Conservation (phyloP, 225 moss, liverwort and hornwort genomes). For the Sphagnum tenellum region DNA sequence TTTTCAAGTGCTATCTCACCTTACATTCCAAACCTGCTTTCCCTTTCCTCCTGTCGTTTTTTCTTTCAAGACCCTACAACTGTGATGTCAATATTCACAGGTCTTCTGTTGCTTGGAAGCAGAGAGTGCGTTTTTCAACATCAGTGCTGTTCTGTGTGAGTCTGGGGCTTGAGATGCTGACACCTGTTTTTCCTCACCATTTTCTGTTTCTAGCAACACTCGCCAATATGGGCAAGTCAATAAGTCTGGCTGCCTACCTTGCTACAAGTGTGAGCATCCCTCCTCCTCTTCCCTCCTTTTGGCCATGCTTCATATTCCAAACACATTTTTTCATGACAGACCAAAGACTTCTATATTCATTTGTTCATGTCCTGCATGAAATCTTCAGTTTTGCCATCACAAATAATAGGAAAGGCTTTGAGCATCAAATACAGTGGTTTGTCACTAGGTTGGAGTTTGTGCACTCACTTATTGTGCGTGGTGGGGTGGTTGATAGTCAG, state of each 20-base stretch:
- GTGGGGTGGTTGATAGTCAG: slow-evolving; percentile 39
- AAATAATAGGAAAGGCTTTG: neutral
- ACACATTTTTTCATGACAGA: too few relatives aligned
- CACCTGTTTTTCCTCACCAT: slow-evolving; percentile 62
- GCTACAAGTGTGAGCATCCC: slow-evolving; percentile 77
- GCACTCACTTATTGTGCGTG: too few relatives aligned
- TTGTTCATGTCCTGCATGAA: slow-evolving; percentile 3
- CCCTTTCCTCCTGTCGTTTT: too few relatives aligned
- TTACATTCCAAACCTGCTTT: too few relatives aligned
- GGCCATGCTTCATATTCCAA: neutral
- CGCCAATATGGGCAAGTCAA: slow-evolving; percentile 85
- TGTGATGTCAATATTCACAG: too few relatives aligned
- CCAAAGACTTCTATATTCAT: neutral
- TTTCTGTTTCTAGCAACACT: slow-evolving; percentile 82
- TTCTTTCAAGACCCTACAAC: too few relatives aligned
- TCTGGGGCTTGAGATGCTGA: slow-evolving; percentile 86
- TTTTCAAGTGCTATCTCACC: too few relatives aligned
- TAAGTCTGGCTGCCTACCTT: slow-evolving; percentile 78
- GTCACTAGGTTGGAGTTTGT: neutral
- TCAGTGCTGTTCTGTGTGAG: slow-evolving; percentile 77
- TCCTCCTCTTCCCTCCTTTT: slow-evolving; percentile 11
- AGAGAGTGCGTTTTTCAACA: slow-evolving; percentile 91
- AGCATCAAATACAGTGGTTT: neutral
- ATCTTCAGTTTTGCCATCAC: neutral
- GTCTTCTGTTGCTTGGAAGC: slow-evolving; percentile 1